Evolutionary conservation across 164 flowering plant genomes (phyloP), one percentile per base, ranked within the genome.

Genomic region (Pachysandra terminalis): DNA sequence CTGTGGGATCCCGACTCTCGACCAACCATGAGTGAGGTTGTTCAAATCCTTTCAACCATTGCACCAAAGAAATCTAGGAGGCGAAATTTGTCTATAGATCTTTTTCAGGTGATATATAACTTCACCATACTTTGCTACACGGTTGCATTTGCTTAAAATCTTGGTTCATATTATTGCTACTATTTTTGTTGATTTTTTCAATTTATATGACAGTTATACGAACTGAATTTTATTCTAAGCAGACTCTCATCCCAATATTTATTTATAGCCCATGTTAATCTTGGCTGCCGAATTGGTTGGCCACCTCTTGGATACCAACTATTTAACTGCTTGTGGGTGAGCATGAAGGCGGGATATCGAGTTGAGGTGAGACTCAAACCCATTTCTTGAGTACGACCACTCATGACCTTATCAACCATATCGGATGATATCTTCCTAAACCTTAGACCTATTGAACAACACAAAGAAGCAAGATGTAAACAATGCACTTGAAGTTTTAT

Each of bases 1-100:
- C 75, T 87, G 10, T 66, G 87, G 80, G 99, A 92, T 79, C 99
- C 98, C 54, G 98, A 92, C 68, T 78, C 85, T 68, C 86, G 99
- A 56, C 98, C 98, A 56, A 80, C 86, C 53, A 95, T 95, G 99
- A 87, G 86, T 49, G 99, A 95, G 69, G 93, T 92, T 65, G 98
- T 93, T 68, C 99, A 95, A 75, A 84, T 92, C 67, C 91, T 95
- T 74, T 89, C 95, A 56, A 88, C 87, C 21, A 89, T 95, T 66
- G 79, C 91, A 25, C 93, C 95, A 15, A 86, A 86, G 53, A 84
- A 77, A 73, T 80, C 87, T 22, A 81, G 73, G 69, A 78, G 88
- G 76, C 79, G 83, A 68, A 84, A 83, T 63, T 71, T 84, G 57
- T 73, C 89, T 8, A 59, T 77, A 24, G 77, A 76, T 37, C 56